Conservation (phyloP, 1,284 basidiomycete species). For the Vanrija sp. region DNA sequence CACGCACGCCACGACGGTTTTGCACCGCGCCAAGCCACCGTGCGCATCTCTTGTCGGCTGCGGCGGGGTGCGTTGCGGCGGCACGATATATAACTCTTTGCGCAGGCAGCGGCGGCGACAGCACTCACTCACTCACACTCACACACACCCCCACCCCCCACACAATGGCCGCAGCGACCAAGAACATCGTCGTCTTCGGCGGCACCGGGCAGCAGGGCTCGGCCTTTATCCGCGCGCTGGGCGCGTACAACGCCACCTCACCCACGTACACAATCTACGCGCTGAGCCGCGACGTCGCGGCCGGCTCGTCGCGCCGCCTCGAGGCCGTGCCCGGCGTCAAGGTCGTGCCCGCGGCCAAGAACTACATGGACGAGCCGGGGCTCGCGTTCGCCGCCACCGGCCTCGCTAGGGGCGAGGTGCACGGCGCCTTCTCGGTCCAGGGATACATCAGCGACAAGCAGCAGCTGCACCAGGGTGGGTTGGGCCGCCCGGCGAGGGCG, state of each 20-base stretch:
- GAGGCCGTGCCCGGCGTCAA: constrained; percentile 26
- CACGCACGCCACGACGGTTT: no score
- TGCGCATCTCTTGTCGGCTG: no score
- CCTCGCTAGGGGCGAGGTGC: constrained; percentile 17
- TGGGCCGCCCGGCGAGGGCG: background rate
- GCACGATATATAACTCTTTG: no score
- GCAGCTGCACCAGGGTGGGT: constrained; percentile 27
- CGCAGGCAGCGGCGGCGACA: no score
- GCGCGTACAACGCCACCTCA: constrained; percentile 12
- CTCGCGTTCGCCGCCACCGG: constrained; percentile 17
- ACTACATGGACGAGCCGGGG: constrained; percentile 26
- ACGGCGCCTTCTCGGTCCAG: constrained; percentile 28
- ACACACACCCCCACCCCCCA: background rate
- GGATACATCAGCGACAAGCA: constrained; percentile 21
- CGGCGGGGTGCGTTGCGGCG: no score
- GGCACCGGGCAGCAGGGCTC: constrained; percentile 29
- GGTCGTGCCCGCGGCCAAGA: constrained; percentile 14
- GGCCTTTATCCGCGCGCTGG: constrained; percentile 26
- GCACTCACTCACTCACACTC: no score
- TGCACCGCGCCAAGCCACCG: no score
- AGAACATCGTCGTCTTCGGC: constrained; percentile 33
- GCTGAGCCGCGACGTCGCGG: constrained; percentile 15
- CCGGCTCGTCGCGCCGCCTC: constrained; percentile 11
- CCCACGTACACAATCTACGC: constrained; percentile 23
- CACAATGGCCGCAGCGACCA: background rate